Conservation (phyloP, 2,329 filamentous ascomycete genomes). For the Corniculantispora saksenae region DNA sequence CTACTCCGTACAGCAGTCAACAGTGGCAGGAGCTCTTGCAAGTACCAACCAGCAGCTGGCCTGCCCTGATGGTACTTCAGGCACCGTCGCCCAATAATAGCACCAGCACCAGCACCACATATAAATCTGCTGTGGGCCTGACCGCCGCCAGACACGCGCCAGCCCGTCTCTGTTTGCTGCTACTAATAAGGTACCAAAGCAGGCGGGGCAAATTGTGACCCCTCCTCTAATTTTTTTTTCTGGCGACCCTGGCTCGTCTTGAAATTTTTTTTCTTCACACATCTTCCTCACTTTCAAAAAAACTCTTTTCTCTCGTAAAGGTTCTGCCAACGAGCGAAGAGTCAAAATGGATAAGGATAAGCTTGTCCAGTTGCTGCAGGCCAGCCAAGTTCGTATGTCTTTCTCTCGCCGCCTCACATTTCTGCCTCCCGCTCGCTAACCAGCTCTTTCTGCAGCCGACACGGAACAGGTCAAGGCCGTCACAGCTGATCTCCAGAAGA, state of each 20-base stretch:
- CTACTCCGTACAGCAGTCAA: no score
- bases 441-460: conserved; percentile 66
- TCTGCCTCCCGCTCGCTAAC: conserved; percentile 35
- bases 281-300: conserved; percentile 14
- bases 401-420: conserved; percentile 5
- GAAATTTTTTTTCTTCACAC: conserved; percentile 17
- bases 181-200: conserved; percentile 13
- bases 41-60: neutral
- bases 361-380: conserved; percentile 84
- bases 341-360: conserved; percentile 58
- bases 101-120: neutral
- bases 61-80: neutral
- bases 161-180: neutral
- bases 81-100: no score
- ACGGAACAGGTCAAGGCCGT: conserved; percentile 87
- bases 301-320: neutral
- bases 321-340: conserved; percentile 17
- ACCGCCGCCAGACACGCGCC: neutral
- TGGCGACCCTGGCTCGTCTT: conserved; percentile 15
- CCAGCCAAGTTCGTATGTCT: conserved; percentile 80
- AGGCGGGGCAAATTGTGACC: conserved; percentile 19
- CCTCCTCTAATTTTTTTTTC: conserved; percentile 20
- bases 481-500: conserved; percentile 86
- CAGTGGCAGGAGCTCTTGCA: neutral
- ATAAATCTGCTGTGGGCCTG: neutral